Conservation (phyloP, 176 grass and related monocot genomes). For the Rhynchospora pubera region DNA sequence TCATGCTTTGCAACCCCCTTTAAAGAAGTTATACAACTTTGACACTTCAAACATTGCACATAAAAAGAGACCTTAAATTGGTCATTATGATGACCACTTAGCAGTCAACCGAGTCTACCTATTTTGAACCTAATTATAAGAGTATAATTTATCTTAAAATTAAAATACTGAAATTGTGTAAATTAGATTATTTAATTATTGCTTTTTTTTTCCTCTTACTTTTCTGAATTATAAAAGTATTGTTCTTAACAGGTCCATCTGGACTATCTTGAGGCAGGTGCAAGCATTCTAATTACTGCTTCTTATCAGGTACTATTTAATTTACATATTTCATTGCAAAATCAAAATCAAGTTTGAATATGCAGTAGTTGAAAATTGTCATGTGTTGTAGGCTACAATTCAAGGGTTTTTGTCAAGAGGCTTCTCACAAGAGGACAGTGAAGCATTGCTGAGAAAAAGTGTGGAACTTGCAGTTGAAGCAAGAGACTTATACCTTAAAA, state of each 20-base stretch:
- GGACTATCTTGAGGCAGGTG: constrained; percentile 47
- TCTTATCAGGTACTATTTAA: constrained; percentile 21
- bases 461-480: constrained; percentile 43
- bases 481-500: constrained; percentile 30
- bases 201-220: neutral
- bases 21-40: neutral
- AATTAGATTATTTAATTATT: neutral
- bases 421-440: constrained; percentile 44
- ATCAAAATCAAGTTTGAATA: constrained; percentile 2
- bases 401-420: constrained; percentile 42
- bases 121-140: neutral
- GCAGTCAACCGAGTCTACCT: neutral
- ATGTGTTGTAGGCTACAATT: constrained; percentile 33
- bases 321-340: neutral
- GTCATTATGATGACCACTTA: neutral
- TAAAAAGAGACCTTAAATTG: neutral
- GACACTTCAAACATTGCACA: neutral
- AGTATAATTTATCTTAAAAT: neutral
- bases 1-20: neutral
- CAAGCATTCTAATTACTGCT: constrained; percentile 39
- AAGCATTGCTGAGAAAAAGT: constrained; percentile 40
- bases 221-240: neutral
- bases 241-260: constrained; percentile 31
- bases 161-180: neutral
- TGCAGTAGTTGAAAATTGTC: neutral